These are phyloP conservation scores for Boletellus ananas DNA, from an alignment of 768 basidiomycete species.

Conservation along the genomic window DNA sequence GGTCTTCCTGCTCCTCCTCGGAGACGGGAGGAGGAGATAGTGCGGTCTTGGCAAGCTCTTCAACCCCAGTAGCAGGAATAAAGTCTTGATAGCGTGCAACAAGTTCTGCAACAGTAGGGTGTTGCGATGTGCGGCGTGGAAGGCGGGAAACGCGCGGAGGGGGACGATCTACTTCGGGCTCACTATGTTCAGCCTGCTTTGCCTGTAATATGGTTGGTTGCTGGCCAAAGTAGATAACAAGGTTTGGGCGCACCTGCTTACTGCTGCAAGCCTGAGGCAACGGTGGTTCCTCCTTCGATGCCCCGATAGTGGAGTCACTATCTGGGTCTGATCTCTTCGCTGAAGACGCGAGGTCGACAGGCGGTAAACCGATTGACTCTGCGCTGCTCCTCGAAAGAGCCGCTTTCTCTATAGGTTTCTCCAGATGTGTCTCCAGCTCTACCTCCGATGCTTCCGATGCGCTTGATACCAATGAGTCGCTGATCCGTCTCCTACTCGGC, in stretches of 20 bases:
- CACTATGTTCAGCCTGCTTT: conserved; percentile 24
- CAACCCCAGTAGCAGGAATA: conserved; percentile 66
- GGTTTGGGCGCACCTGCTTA: conserved; percentile 26
- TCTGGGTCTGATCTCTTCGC: conserved; percentile 58
- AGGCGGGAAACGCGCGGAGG: conserved; percentile 50
- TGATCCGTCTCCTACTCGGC: conserved; percentile 40
- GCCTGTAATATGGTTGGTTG: conserved; percentile 15
- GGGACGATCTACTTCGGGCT: conserved; percentile 13
- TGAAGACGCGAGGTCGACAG: conserved; percentile 9
- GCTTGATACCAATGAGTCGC: conserved; percentile 61
- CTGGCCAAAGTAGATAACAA: background rate
- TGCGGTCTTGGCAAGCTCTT: conserved; percentile 69
- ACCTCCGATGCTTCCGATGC: conserved; percentile 69
- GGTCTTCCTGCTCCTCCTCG: conserved; percentile 78
- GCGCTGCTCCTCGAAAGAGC: conserved; percentile 15
- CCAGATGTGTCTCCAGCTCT: conserved; percentile 39
- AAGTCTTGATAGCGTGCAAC: conserved; percentile 80
- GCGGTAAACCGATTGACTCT: conserved; percentile 10
- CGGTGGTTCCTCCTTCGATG: conserved; percentile 31
- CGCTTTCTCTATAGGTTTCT: conserved; percentile 20
- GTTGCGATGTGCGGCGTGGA: conserved; percentile 54
- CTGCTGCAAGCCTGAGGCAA: conserved; percentile 14
- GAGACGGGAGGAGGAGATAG: conserved; percentile 59
- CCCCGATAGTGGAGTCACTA: conserved; percentile 84
- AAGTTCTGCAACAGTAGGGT: conserved; percentile 77